Evolutionary conservation across 345 rosid genomes (phyloP).

Genomic region (Camelina laxa): DNA sequence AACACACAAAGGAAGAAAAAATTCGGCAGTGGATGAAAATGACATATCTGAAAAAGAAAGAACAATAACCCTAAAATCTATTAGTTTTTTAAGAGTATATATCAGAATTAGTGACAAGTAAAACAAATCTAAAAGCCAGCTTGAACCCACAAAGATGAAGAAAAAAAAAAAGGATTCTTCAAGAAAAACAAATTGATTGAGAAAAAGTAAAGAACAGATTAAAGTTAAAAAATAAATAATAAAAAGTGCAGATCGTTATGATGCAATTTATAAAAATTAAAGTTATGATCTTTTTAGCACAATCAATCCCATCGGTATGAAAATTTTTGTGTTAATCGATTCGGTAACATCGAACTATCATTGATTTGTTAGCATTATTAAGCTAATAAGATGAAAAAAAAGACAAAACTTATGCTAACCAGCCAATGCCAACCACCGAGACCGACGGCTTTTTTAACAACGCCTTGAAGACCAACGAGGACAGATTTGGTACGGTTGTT

Average conservation of each 20-base stretch:
- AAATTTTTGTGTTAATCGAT: conserved; percentile 15
- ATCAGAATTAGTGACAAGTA: conserved; percentile 33
- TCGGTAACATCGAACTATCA: conserved; percentile 17
- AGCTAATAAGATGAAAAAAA: neutral
- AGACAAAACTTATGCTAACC: conserved; percentile 50
- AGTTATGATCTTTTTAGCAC: conserved; percentile 8
- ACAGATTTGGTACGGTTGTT: conserved; percentile 98
- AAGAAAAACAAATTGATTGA: conserved; percentile 22
- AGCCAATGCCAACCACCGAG: conserved; percentile 99
- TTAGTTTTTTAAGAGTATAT: neutral
- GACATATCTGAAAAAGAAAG: conserved; percentile 37
- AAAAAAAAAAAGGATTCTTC: conserved; percentile 31
- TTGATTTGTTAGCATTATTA: conserved; percentile 29
- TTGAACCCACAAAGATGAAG: conserved; percentile 41
- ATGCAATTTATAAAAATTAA: conserved; percentile 14
- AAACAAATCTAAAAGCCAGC: conserved; percentile 46
- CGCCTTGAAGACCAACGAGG: conserved; percentile 94
- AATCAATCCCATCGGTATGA: conserved; percentile 29
- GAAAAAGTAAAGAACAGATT: neutral
- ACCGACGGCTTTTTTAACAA: conserved; percentile 95
- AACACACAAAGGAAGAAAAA: conserved; percentile 10
- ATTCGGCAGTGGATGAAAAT: conserved; percentile 32
- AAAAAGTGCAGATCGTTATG: conserved; percentile 40
- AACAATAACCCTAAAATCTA: conserved; percentile 21
- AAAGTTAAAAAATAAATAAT: neutral